Conservation (phyloP, 805 yeast species). For the Hanseniaspora hatyaiensis region DNA sequence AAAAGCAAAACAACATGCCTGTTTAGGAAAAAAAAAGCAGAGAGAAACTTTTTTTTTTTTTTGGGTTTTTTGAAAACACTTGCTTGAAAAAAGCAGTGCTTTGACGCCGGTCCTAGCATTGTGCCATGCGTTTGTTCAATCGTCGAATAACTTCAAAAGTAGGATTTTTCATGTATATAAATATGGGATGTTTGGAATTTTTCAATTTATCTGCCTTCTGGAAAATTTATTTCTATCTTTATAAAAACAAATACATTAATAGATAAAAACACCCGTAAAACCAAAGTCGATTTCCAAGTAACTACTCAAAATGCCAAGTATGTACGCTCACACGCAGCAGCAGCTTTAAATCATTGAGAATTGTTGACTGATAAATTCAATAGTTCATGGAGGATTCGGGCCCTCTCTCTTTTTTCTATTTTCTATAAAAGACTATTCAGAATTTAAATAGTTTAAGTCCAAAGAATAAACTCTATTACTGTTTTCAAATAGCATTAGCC, state of each 20-base stretch:
- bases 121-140: no score
- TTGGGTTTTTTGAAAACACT: no score
- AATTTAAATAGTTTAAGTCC: constrained; percentile 17
- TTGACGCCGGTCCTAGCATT: no score
- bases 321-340: neutral
- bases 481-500: neutral
- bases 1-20: no score
- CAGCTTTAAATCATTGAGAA: no score
- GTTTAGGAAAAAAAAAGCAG: no score
- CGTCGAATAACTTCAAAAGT: no score
- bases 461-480: constrained; percentile 25
- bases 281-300: constrained; percentile 15
- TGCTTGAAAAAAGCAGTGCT: no score
- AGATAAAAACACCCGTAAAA: neutral
- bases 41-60: no score
- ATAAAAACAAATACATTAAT: neutral
- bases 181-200: neutral
- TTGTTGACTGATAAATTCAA: no score
- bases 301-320: constrained; percentile 38
- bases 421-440: neutral
- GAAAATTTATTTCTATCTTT: neutral
- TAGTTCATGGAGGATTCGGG: constrained; percentile 63
- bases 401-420: constrained; percentile 36
- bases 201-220: neutral
- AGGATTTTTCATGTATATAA: no score